Base-by-base conservation (phyloP, 305 asterid genomes). In the Nicotiana rustica region DNA sequence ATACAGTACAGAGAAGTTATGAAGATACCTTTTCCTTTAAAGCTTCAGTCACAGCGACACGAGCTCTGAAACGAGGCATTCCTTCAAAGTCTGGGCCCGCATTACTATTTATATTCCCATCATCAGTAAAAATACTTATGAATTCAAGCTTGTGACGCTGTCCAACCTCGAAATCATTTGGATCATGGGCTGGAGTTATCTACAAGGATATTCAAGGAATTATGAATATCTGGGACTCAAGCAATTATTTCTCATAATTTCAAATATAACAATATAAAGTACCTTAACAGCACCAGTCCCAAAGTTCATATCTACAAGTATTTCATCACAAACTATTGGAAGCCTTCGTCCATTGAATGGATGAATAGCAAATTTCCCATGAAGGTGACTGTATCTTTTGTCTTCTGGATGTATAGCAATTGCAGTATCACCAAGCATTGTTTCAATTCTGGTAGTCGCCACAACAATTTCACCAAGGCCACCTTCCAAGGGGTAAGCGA, bases 261-360 rank as follows among this genome's bases (percentile, higher is more conserved):
- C 19, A 52, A 80, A 66, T 56, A 59, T 73, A 31, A 80, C 67
- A 25, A 76, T 36, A 70, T 66, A 52, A 75, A 80, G 64, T 80
- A 93, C 99, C 94, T 96, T 96, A 80, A 94, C 98, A 88, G 98
- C 98, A 88, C 99, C 99, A 82, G 99, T 94, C 59, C 99, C 98
- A 82, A 94, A 94, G 70, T 85, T 89, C 97, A 92, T 93, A 86
- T 95, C 98, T 18, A 96, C 99, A 35, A 94, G 97, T 68, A 88
- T 88, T 36, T 89, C 84, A 90, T 96, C 99, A 88, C 98, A 94
- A 86, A 96, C 91, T 83, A 96, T 93, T 57, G 97, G 97, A 83
- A 96, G 97, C 83, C 86, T 94, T 86, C 98, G 90, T 79, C 95
- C 96, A 83, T 88, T 91, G 80, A 94, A 96, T 77, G 99, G 99